Evolutionary conservation across 768 basidiomycete genomes (phyloP), one percentile per base, ranked within the genome.

Genomic region (Boletus rubescentipes): DNA sequence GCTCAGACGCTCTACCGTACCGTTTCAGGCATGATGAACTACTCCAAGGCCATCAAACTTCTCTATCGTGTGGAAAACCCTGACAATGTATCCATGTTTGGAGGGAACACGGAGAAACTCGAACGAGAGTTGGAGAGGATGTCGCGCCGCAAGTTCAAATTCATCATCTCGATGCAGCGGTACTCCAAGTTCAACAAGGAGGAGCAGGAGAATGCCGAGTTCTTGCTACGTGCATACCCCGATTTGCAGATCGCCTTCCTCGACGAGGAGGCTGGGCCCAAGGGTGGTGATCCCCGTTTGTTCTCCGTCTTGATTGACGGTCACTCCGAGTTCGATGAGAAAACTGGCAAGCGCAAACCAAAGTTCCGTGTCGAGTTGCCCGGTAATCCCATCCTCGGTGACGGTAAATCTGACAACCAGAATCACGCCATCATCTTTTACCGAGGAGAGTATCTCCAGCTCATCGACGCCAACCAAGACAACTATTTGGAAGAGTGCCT

Each of bases 1-100:
- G 95, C 95, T 6, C 97, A 99, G 74, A 99, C 97, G 0, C 83
- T 99, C 31, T 99, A 99, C 73, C 88, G 97, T 58, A 99, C 97
- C 11, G 93, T 98, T 18, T 98, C 97, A 5, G 97, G 97, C 57
- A 98, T 99, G 93, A 98, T 99, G 97, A 98, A 99, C 77, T 99
- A 99, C 75, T 90, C 93, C 65, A 99, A 99, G 75, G 97, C 97
- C 23, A 96, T 99, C 86, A 99, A 99, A 73, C 82, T 99, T 35
- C 82, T 98, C 18, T 98, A 98, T 72, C 91, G 97, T 34, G 96
- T 99, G 57, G 97, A 98, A 75, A 98, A 98, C 72, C 97, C 97
- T 9, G 93, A 93, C 70, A 89, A 98, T 51, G 97, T 99, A 2
- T 93, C 98, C 68, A 83, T 84, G 56, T 96, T 98, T 73, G 93